Conservation (phyloP, 1,284 basidiomycete genomes). For the Exsudoporus floridanus region DNA sequence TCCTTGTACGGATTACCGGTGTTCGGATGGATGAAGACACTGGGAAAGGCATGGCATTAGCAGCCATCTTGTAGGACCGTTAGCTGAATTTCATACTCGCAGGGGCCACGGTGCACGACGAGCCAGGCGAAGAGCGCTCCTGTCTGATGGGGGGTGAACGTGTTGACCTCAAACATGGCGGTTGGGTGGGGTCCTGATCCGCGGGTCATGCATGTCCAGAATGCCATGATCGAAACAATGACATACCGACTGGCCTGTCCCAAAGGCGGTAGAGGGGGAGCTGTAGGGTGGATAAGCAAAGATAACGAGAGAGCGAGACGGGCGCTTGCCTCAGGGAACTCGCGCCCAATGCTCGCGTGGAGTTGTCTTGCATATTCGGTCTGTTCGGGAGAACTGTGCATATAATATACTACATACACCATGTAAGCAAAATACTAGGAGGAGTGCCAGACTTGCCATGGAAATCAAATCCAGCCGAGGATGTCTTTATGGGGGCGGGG, state of each 20-base stretch:
- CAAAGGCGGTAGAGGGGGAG: constrained; percentile 63
- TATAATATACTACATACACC: constrained; percentile 60
- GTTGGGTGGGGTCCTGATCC: constrained; percentile 39
- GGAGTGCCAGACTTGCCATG: constrained; percentile 47
- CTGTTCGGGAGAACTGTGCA: constrained; percentile 46
- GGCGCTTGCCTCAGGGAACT: constrained; percentile 66
- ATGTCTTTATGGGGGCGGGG: constrained; percentile 49
- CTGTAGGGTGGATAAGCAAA: constrained; percentile 35
- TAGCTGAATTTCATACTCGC: constrained; percentile 28
- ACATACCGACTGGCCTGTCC: constrained; percentile 60
- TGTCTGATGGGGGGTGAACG: constrained; percentile 40
- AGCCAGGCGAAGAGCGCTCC: constrained; percentile 43
- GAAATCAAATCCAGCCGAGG: constrained; percentile 62
- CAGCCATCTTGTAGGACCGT: background rate
- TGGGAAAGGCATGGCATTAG: constrained; percentile 27
- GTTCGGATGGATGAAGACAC: constrained; percentile 74
- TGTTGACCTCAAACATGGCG: constrained; percentile 45
- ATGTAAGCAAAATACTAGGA: background rate
- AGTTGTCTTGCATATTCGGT: constrained; percentile 54
- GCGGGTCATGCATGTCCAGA: background rate
- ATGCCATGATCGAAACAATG: background rate
- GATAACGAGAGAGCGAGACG: background rate
- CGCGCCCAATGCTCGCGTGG: constrained; percentile 60
- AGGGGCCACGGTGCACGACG: constrained; percentile 42
- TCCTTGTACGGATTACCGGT: constrained; percentile 58